Evolutionary conservation across 176 grass and related monocot genomes (phyloP).

Genomic region (Canna indica): DNA sequence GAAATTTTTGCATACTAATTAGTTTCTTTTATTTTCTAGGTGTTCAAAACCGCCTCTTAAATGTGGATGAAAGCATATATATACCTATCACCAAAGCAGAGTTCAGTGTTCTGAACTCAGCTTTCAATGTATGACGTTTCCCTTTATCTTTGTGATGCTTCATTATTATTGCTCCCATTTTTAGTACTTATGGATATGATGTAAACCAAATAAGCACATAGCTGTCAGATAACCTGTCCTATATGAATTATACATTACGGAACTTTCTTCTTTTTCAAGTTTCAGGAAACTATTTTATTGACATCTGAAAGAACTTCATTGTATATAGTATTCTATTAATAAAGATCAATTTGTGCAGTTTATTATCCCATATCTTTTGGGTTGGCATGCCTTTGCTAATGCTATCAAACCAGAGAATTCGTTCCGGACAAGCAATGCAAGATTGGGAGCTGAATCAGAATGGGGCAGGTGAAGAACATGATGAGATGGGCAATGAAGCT

Average conservation of each 20-base stretch:
- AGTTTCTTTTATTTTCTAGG: conserved; percentile 29
- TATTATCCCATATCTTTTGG: conserved; percentile 81
- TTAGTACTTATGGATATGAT: no score
- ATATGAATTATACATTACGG: not conserved
- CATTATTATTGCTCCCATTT: not conserved
- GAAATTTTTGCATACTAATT: conserved; percentile 3
- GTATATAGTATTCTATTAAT: not conserved
- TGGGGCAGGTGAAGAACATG: conserved; percentile 44
- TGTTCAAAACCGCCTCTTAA: conserved; percentile 78
- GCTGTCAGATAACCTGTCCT: not conserved
- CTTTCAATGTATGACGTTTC: conserved; percentile 56
- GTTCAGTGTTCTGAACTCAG: conserved; percentile 60
- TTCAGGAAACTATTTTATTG: no score
- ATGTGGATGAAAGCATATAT: conserved; percentile 86
- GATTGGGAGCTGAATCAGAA: conserved; percentile 48
- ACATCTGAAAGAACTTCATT: not conserved
- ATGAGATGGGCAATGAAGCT: no score
- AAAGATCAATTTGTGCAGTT: conserved; percentile 36
- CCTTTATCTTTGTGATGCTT: not conserved
- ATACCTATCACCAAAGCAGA: conserved; percentile 81
- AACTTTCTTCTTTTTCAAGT: no score
- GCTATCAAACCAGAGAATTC: conserved; percentile 55
- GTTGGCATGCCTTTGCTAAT: conserved; percentile 72
- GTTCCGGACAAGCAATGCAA: conserved; percentile 23
- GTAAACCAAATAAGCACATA: not conserved